phyloP scores from a whole-genome alignment of 495 filamentous ascomycete species.

The Copromyces sp. region DNA sequence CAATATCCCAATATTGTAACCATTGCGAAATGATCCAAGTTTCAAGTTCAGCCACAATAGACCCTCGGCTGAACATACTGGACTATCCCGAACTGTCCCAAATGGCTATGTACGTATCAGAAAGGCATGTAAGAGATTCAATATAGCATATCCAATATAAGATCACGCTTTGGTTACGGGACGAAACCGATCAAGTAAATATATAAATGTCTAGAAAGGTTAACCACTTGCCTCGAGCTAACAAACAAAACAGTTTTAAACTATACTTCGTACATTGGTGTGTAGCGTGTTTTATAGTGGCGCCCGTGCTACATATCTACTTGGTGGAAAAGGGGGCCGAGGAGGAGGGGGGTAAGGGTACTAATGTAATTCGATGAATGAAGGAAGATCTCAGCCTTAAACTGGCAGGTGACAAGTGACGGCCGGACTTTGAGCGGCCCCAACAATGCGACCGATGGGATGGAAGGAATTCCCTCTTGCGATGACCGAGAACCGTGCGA shows the following conservation, averaged over 20 bases:
- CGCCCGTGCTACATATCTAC: background rate
- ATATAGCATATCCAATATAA: no score
- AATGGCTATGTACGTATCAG: no score
- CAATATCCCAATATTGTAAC: background rate
- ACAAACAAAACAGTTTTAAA: no score
- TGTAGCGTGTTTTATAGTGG: background rate
- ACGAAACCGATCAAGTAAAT: no score
- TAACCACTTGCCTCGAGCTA: no score
- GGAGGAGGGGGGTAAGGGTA: background rate
- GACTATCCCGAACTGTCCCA: no score
- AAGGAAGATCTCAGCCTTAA: background rate
- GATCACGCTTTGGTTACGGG: no score
- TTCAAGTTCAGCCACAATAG: background rate
- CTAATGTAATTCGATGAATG: background rate
- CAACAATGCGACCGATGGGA: background rate
- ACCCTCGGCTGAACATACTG: background rate
- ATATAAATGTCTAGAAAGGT: no score
- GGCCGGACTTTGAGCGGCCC: background rate
- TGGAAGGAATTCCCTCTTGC: background rate
- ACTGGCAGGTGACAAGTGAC: background rate
- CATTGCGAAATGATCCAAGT: background rate
- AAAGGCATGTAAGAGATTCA: no score
- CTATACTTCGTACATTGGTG: background rate
- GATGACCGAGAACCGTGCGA: background rate
- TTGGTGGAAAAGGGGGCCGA: background rate